phyloP scores from a whole-genome alignment of 148 eudicot genomes.

The Amaranthus cruentus region DNA sequence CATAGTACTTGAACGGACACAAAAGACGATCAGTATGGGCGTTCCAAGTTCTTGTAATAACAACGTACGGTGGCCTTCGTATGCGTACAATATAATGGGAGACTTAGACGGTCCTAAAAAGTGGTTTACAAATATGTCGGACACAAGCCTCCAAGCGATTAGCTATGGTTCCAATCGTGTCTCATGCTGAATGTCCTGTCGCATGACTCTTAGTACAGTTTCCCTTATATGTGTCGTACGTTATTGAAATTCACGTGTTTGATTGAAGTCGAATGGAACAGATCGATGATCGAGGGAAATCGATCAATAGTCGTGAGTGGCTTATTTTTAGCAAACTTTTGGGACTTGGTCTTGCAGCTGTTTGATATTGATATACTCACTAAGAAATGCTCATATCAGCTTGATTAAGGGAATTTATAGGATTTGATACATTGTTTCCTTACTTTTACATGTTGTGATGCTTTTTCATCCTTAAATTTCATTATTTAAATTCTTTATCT shows the following conservation, averaged over 20 bases:
- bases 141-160: slow-evolving; percentile 56
- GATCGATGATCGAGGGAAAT: neutral
- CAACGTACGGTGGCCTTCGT: slow-evolving; percentile 75
- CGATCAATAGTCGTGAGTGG: neutral
- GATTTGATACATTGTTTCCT: neutral
- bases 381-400: neutral
- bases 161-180: slow-evolving; percentile 81
- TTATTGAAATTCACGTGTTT: neutral
- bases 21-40: slow-evolving; percentile 44
- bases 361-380: slow-evolving; percentile 4
- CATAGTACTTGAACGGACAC: slow-evolving; percentile 86
- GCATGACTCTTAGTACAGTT: neutral
- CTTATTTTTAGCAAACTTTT: neutral
- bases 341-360: neutral
- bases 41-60: slow-evolving; percentile 35
- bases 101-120: slow-evolving; percentile 50
- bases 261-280: neutral
- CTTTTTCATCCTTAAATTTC: neutral
- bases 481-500: neutral
- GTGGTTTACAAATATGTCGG: slow-evolving; percentile 89
- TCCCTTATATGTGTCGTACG: neutral
- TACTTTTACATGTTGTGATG: neutral
- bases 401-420: neutral
- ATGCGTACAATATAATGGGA: slow-evolving; percentile 77
- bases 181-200: slow-evolving; percentile 40